Base-by-base conservation (phyloP, 805 yeast species). In the Lachancea sp. region DNA sequence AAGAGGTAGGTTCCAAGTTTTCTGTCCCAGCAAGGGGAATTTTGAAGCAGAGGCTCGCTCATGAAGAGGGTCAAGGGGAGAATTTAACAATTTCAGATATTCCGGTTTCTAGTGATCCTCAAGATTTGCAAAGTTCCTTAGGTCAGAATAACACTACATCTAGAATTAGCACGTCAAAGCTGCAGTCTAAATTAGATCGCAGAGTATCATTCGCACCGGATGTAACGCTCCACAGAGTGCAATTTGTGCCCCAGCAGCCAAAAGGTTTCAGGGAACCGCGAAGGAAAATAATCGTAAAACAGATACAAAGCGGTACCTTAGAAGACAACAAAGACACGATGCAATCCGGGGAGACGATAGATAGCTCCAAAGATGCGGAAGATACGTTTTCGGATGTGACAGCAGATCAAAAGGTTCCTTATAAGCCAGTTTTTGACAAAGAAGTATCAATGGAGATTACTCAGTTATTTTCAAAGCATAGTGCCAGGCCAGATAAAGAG, bases 151-250 rank as follows among this genome's bases (percentile, higher is more conserved):
- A 58, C 31, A 57, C 62, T 3, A 59, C 62, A 5, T 55, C 61
- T 2, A 50, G 48, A 34, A 48, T 58, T 3, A 50, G 49, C 26
- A 51, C 55, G 3, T 20, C 50, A 5, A 29, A 26, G 16, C 30
- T 48, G 25, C 52, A 47, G 23, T 39, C 39, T 8, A 56, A 45
- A 38, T 37, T 36, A 3, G 51, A 47, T 29, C 46, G 90, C 42
- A 61, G 90, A 19, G 90, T 83, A 4, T 78, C 87, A 4, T 83
- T 83, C 67, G 89, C 89, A 1, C 83, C 83, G 1, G 84, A 78
- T 49, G 85, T 79, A 0, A 78, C 83, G 3, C 65, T 80, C 29
- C 84, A 79, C 51, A 74, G 77, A 51, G 69, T 71, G 48, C 78
- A 64, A 36, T 60, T 65, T 28, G 54, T 61, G 9, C 64, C 69